Evolutionary conservation across 495 filamentous ascomycete species (phyloP), one percentile per base, ranked within the genome.

Genomic region (Penicillium mononematosum): DNA sequence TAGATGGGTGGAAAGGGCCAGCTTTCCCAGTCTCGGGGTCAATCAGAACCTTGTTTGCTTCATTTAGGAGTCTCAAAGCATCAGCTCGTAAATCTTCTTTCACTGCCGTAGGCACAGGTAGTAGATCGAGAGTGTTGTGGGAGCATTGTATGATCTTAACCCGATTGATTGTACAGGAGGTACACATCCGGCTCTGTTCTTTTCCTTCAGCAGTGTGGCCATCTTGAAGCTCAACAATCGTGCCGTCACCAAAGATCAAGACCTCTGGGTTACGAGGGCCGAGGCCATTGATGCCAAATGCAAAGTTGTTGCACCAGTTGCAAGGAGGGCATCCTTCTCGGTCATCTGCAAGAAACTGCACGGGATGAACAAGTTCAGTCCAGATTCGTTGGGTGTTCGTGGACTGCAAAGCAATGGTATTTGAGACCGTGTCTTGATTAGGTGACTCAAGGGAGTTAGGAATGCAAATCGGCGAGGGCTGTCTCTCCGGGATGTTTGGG

Each of bases 221-320:
- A 54, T 59, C 32, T 3, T 0, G 5, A 3, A 51, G 32, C 31
- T 59, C 59, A 10, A 54, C 19, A 24, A 38, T 34, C 5, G n/a
- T 29, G 9, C 39, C 36, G 3, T 36, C 34, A 14, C 43, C 45
- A 46, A 32, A 31, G 4, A 17, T 29, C 8, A 16, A 31, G 8
- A 59, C 22, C 11, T 62, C 56, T 4, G 51, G 29, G 34, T 36
- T 22, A 17, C 56, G 38, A 20, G 4, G 8, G 5, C 56, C 56
- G n/a, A 59, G 50, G 0, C 59, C 59, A 14, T 22, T 17, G 8
- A 62, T 55, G 0, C 59, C 59, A 20, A 55, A 62, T 1, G 59
- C 59, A 44, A 45, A 59, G 32, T 62, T 62, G 19, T 54, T 20
- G 24, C 59, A 62, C 59, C 59, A 62, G 32, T 62, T 14, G 29